These are phyloP conservation scores for Aspergillus udagawae DNA, from an alignment of 2,329 filamentous ascomycete genomes.

Conservation along the genomic window DNA sequence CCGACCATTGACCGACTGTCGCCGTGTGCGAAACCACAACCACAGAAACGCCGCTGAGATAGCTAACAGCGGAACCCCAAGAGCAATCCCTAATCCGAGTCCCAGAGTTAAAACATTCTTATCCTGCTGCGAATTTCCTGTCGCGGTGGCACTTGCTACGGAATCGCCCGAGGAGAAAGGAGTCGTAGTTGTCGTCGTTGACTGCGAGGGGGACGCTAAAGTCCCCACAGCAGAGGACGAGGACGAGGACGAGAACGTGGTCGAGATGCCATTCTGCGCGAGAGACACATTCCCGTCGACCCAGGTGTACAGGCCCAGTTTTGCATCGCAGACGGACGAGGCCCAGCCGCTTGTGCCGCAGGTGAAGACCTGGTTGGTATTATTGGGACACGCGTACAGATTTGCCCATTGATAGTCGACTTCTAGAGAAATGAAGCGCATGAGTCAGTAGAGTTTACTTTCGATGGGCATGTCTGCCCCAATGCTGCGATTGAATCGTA, in stretches of 20 bases:
- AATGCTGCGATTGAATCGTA: not conserved
- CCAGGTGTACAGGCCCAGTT: not conserved
- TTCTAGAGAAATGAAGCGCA: not conserved
- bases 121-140: not conserved
- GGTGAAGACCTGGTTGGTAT: slow-evolving; percentile 5
- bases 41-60: not conserved
- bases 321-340: not conserved
- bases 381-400: slow-evolving; percentile 6
- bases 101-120: not conserved
- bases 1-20: no score
- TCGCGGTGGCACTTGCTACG: not conserved
- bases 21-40: no score
- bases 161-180: not conserved
- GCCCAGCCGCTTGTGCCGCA: slow-evolving; percentile 5
- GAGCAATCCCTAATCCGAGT: not conserved
- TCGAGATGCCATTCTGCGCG: not conserved
- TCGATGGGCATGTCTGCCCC: no score
- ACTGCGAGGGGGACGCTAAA: not conserved
- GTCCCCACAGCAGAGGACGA: not conserved
- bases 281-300: not conserved
- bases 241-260: not conserved
- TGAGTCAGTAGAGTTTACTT: no score
- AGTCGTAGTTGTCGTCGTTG: not conserved
- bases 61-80: not conserved
- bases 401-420: slow-evolving; percentile 6